Conservation (phyloP, 1,284 basidiomycete species). For the Pyrrhoderma noxium region DNA sequence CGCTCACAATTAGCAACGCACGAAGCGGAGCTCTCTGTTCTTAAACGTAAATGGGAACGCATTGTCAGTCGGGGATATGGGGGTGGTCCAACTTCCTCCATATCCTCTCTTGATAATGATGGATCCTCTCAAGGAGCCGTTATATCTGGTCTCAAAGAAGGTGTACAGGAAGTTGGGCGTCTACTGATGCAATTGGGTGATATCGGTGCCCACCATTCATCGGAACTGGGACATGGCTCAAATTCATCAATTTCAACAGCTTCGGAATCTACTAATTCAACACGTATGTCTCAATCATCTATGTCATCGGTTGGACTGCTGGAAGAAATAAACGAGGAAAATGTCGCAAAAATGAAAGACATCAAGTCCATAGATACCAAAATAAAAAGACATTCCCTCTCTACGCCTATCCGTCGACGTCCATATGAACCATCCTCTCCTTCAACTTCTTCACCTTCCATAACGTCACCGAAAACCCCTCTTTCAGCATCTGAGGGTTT, state of each 20-base stretch:
- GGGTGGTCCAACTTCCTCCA: conserved; percentile 21
- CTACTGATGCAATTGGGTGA: conserved; percentile 40
- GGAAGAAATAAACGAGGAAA: conserved; percentile 1
- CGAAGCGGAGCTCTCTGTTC: conserved; percentile 60
- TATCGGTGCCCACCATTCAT: conserved; percentile 17
- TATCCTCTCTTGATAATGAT: conserved; percentile 5
- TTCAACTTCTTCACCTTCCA: conserved; percentile 3
- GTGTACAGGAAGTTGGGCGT: conserved; percentile 52
- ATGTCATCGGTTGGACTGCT: conserved; percentile 21
- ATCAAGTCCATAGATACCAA: background rate
- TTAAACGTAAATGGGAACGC: conserved; percentile 76
- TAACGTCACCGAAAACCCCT: conserved; percentile 6
- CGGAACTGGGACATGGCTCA: conserved; percentile 20
- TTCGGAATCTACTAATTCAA: conserved; percentile 20
- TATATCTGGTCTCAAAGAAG: conserved; percentile 55
- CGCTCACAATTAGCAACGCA: conserved; percentile 61
- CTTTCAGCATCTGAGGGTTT: conserved; percentile 1
- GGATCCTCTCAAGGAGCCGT: conserved; percentile 27
- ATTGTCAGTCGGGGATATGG: conserved; percentile 61
- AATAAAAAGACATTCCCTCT: conserved; percentile 1
- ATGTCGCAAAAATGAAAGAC: background rate
- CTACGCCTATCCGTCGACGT: conserved; percentile 4
- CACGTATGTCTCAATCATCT: conserved; percentile 37
- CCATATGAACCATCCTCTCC: conserved; percentile 14
- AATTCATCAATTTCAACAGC: conserved; percentile 28